Evolutionary conservation across 2,329 filamentous ascomycete species (phyloP).

Genomic region (Dactylonectria estremocensis): DNA sequence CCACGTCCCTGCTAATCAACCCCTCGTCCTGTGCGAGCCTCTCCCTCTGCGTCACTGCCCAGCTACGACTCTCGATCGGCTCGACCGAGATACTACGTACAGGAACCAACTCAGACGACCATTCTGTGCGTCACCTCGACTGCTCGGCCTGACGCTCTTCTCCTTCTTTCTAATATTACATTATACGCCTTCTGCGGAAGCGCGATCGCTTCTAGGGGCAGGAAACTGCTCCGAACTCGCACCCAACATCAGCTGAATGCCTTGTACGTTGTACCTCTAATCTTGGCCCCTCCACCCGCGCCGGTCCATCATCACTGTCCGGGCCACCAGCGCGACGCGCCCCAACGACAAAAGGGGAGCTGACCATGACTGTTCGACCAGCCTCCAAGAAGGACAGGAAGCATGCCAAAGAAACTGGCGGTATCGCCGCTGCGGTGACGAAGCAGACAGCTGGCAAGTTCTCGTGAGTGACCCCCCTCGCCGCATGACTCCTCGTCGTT

Average conservation of each 20-base stretch:
- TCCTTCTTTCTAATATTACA: slow-evolving; percentile 1
- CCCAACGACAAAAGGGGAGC: slow-evolving; percentile 29
- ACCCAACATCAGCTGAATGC: slow-evolving; percentile 54
- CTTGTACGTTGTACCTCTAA: slow-evolving; percentile 51
- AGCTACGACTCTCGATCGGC: slow-evolving; percentile 31
- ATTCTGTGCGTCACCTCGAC: slow-evolving; percentile 28
- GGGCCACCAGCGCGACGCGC: slow-evolving; percentile 37
- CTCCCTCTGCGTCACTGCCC: slow-evolving; percentile 23
- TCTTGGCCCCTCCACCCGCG: slow-evolving; percentile 36
- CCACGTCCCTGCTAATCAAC: slow-evolving; percentile 31
- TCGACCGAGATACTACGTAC: slow-evolving; percentile 26
- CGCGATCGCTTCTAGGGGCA: slow-evolving; percentile 49
- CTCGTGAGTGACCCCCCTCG: slow-evolving; percentile 58
- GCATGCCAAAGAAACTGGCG: slow-evolving; percentile 68
- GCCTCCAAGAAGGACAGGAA: slow-evolving; percentile 68
- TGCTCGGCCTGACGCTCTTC: slow-evolving; percentile 33
- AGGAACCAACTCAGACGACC: slow-evolving; percentile 4
- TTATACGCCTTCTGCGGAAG: slow-evolving; percentile 48
- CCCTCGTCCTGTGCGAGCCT: slow-evolving; percentile 23
- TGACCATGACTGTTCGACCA: slow-evolving; percentile 50
- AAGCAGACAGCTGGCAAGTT: slow-evolving; percentile 68
- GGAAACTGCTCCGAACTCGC: slow-evolving; percentile 52
- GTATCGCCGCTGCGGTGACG: slow-evolving; percentile 68
- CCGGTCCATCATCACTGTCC: slow-evolving; percentile 29
- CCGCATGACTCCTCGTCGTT: slow-evolving; percentile 50